Evolutionary conservation across 352 stramenopile species (phyloP).

Genomic region (Pythium plurisporium): DNA sequence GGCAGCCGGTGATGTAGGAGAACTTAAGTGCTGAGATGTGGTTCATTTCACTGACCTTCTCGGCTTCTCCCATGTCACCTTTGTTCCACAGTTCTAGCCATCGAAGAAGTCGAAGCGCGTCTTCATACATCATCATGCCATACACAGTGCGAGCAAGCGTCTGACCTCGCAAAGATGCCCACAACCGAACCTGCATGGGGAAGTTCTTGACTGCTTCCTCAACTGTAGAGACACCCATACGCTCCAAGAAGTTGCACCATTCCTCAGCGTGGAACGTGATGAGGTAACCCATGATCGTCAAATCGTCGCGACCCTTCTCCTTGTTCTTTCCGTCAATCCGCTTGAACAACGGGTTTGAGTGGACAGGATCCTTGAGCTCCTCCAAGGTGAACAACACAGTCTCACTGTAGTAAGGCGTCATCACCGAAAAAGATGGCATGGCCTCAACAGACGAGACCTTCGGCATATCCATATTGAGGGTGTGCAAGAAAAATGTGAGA

Average conservation of each 20-base stretch:
- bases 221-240: constrained; percentile 65
- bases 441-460: constrained; percentile 71
- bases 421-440: constrained; percentile 87
- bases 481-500: constrained; percentile 89
- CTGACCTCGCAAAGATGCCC: constrained; percentile 85
- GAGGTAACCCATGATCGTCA: constrained; percentile 88
- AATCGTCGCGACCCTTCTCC: constrained; percentile 74
- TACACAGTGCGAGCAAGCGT: constrained; percentile 84
- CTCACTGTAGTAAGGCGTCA: constrained; percentile 89
- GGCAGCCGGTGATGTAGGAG: constrained; percentile 86
- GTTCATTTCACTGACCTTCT: constrained; percentile 89
- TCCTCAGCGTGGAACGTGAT: constrained; percentile 86
- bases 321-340: constrained; percentile 84
- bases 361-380: constrained; percentile 77
- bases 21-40: constrained; percentile 85
- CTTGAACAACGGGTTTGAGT: constrained; percentile 82
- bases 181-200: constrained; percentile 79
- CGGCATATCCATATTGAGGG: constrained; percentile 86
- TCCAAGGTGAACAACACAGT: constrained; percentile 81
- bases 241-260: constrained; percentile 86
- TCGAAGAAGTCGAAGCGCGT: constrained; percentile 81
- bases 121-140: constrained; percentile 90
- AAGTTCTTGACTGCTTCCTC: constrained; percentile 76
- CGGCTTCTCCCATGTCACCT: constrained; percentile 71
- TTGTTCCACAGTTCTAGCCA: constrained; percentile 89